These are phyloP conservation scores for Thermochaetoides thermophila DNA, from an alignment of 495 filamentous ascomycete species.

Conservation along the genomic window DNA sequence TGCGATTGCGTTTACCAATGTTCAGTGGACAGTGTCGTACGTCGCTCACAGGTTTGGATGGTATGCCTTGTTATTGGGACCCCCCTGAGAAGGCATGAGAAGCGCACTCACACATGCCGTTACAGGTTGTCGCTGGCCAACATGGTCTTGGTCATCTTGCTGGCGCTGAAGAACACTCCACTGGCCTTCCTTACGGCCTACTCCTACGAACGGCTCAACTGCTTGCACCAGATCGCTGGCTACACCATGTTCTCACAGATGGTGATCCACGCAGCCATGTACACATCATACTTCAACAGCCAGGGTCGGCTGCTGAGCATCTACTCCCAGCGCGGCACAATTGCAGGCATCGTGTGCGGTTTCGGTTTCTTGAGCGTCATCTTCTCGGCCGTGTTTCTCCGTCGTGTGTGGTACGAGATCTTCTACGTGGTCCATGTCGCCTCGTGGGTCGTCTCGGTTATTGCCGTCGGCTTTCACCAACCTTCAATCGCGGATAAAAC, in stretches of 20 bases:
- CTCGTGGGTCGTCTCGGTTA: conserved; percentile 35
- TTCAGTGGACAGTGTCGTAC: conserved; percentile 21
- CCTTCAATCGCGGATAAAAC: conserved; percentile 27
- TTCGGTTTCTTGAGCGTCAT: conserved; percentile 30
- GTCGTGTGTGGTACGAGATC: conserved; percentile 36
- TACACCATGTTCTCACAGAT: conserved; percentile 34
- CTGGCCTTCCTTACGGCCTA: conserved; percentile 40
- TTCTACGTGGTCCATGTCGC: conserved; percentile 43
- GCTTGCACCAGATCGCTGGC: conserved; percentile 42
- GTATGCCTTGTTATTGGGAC: no score
- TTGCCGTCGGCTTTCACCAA: conserved; percentile 39
- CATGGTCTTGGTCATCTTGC: conserved; percentile 39
- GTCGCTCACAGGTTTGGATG: conserved; percentile 33
- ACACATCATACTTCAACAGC: conserved; percentile 24
- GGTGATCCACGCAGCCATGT: conserved; percentile 31
- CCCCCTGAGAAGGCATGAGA: no score
- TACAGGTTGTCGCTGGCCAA: conserved; percentile 40
- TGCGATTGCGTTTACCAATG: conserved; percentile 31
- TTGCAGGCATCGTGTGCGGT: conserved; percentile 34
- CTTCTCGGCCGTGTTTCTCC: conserved; percentile 30
- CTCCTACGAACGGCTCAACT: conserved; percentile 47
- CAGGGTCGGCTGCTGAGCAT: conserved; percentile 10
- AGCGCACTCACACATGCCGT: conserved; percentile 1
- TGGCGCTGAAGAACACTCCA: conserved; percentile 46
- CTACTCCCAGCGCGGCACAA: conserved; percentile 13